phyloP scores from a whole-genome alignment of 2,329 filamentous ascomycete genomes.

The Fusarium pininemorale region DNA sequence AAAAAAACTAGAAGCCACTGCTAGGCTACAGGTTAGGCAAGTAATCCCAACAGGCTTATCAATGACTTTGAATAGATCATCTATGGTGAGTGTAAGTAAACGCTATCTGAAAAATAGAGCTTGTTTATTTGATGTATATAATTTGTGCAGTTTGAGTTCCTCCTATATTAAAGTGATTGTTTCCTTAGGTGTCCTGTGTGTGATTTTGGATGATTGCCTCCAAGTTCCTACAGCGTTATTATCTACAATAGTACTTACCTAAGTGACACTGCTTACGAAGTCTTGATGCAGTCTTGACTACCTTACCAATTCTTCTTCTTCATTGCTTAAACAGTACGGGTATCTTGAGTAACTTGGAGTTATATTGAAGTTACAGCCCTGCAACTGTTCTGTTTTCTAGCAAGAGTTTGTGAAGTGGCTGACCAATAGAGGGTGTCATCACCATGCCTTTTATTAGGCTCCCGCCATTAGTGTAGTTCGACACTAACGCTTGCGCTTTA shows the following conservation, averaged over 20 bases:
- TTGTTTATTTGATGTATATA: not conserved
- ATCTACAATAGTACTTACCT: not conserved
- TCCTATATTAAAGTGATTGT: slow-evolving; percentile 8
- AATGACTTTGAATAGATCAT: not conserved
- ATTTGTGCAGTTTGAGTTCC: not conserved
- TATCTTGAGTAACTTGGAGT: not conserved
- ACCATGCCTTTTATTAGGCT: slow-evolving; percentile 13
- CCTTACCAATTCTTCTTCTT: not conserved
- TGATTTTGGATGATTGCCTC: not conserved
- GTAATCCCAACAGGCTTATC: not conserved
- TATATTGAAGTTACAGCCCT: not conserved
- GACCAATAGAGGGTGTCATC: slow-evolving; percentile 2
- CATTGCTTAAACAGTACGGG: not conserved
- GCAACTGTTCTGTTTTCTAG: not conserved
- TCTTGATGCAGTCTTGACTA: not conserved
- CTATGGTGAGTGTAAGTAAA: not conserved
- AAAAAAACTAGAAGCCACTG: not conserved
- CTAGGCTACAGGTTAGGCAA: not conserved
- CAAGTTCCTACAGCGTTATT: not conserved
- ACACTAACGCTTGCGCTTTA: slow-evolving; percentile 10
- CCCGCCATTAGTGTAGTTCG: slow-evolving; percentile 20
- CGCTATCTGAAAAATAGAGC: not conserved
- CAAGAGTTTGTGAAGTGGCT: not conserved
- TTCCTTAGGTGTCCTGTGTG: not conserved
- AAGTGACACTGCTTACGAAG: not conserved